Conservation (phyloP, 202 grass and related monocot genomes). For the Setaria italica region DNA sequence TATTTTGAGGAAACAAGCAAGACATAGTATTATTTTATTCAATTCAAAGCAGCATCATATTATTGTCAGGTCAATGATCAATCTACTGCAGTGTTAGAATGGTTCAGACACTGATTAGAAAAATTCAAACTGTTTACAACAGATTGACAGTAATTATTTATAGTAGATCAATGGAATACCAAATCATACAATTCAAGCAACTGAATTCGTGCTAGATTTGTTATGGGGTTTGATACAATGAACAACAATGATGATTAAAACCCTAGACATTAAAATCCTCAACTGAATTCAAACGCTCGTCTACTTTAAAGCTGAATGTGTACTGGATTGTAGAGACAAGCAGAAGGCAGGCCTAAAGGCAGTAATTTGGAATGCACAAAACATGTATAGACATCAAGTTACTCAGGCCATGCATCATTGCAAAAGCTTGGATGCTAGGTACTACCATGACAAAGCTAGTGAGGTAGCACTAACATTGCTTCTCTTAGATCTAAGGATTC, state of each 20-base stretch:
- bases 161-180: not conserved
- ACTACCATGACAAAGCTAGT: slow-evolving; percentile 7
- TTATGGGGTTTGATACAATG: not conserved
- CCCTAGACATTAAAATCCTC: not conserved
- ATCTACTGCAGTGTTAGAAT: slow-evolving; percentile 1
- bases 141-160: not conserved
- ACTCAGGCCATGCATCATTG: slow-evolving; percentile 16
- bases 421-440: slow-evolving; percentile 22
- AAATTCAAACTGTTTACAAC: not conserved
- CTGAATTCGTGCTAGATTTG: not conserved
- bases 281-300: not conserved
- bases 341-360: not conserved
- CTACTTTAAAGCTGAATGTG: not conserved
- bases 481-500: slow-evolving; percentile 18
- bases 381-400: slow-evolving; percentile 6
- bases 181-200: slow-evolving; percentile 9
- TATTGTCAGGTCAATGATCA: not conserved
- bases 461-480: slow-evolving; percentile 16
- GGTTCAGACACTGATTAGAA: not conserved
- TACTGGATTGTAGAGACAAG: not conserved
- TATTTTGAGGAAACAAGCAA: slow-evolving; percentile 35
- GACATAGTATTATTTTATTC: not conserved
- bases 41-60: not conserved
- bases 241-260: slow-evolving; percentile 3
- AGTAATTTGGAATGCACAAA: not conserved